Evolutionary conservation across 2,329 filamentous ascomycete species (phyloP).

Genomic region (Immersiporthe knoxdaviesiana): DNA sequence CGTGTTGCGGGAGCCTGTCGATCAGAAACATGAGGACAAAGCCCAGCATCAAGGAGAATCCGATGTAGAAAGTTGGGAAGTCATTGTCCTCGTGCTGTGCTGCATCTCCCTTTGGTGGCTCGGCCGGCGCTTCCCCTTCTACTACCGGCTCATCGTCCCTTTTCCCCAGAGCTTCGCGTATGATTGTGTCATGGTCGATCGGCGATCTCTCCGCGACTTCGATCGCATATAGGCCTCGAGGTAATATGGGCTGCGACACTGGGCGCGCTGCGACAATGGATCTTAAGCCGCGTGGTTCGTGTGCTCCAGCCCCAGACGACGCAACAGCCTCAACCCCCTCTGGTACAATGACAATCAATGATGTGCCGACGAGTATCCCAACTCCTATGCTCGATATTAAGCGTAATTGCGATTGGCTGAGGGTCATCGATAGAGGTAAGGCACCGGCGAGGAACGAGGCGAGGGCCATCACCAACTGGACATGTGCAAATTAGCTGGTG

Average conservation of each 20-base stretch:
- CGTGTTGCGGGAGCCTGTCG: conserved; percentile 79
- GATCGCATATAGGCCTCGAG: conserved; percentile 13
- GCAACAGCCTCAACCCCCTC: conserved; percentile 94
- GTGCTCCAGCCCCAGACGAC: conserved; percentile 49
- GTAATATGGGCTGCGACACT: conserved; percentile 13
- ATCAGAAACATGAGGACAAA: conserved; percentile 98
- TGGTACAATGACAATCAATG: conserved; percentile 95
- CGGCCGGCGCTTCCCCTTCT: conserved; percentile 24
- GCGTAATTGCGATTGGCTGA: conserved; percentile 85
- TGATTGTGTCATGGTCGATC: conserved; percentile 12
- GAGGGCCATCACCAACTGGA: conserved; percentile 43
- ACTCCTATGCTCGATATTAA: conserved; percentile 91
- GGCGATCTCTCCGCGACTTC: conserved; percentile 5
- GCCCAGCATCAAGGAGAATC: conserved; percentile 81
- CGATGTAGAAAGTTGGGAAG: conserved; percentile 76
- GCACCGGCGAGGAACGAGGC: conserved; percentile 88
- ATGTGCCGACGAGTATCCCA: conserved; percentile 91
- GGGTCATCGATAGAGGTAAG: conserved; percentile 83
- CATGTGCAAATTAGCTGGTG: conserved; percentile 31
- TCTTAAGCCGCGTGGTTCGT: conserved; percentile 41
- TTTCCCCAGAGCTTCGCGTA: conserved; percentile 19
- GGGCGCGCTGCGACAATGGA: conserved; percentile 20
- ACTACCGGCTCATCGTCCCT: conserved; percentile 39
- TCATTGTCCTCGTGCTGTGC: conserved; percentile 44
- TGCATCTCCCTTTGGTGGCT: conserved; percentile 29